phyloP scores from a whole-genome alignment of 2,329 filamentous ascomycete species.

The Neurospora sp. region DNA sequence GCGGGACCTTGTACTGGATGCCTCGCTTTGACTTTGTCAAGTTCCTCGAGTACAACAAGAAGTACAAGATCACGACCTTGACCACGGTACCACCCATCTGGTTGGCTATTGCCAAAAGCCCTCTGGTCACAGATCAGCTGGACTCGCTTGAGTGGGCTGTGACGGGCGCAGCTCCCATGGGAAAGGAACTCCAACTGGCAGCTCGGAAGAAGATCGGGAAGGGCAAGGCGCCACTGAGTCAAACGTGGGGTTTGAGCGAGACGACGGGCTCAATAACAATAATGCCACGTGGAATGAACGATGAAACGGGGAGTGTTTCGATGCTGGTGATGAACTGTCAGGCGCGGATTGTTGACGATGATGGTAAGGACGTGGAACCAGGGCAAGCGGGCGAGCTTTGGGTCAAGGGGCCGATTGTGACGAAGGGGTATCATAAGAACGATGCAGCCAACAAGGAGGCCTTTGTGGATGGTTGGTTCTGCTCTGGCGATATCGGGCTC shows the following conservation, averaged over 20 bases:
- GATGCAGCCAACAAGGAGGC: conserved; percentile 52
- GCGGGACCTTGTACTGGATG: conserved; percentile 51
- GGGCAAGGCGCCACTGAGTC: conserved; percentile 31
- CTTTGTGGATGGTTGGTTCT: conserved; percentile 56
- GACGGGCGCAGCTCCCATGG: conserved; percentile 47
- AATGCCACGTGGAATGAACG: conserved; percentile 26
- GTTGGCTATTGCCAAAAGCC: conserved; percentile 46
- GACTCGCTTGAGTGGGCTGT: conserved; percentile 35
- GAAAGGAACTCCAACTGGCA: conserved; percentile 39
- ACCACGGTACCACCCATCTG: conserved; percentile 53
- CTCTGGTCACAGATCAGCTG: conserved; percentile 46
- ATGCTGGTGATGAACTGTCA: conserved; percentile 28
- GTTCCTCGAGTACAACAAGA: conserved; percentile 42
- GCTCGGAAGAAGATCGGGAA: conserved; percentile 38
- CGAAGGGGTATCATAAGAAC: conserved; percentile 63
- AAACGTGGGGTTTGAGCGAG: conserved; percentile 51
- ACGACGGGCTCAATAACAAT: conserved; percentile 39
- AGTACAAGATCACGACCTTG: conserved; percentile 41
- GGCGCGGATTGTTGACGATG: conserved; percentile 29
- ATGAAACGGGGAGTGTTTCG: conserved; percentile 35
- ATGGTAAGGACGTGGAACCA: conserved; percentile 27
- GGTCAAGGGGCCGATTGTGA: conserved; percentile 61
- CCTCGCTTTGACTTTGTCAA: conserved; percentile 43
- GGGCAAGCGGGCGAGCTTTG: conserved; percentile 49
- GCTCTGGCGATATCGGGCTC: conserved; percentile 69